A percentile compares a stretch with the other conserved stretches of the same genome.
phyloP scores from a whole-genome alignment of 2,329 filamentous ascomycete genomes.

The Monilinia fructigena region DNA sequence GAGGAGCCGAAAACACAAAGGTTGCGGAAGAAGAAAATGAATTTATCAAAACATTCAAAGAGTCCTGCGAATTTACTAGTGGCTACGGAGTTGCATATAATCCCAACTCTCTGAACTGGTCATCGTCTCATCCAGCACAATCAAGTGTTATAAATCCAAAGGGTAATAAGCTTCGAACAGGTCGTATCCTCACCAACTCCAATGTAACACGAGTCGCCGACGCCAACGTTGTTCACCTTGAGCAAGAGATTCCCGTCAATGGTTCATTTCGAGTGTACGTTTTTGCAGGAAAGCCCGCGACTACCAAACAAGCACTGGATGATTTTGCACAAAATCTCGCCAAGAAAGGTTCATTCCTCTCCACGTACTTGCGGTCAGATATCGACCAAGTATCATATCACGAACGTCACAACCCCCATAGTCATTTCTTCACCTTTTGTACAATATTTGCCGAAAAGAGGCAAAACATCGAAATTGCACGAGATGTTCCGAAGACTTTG shows the following conservation, averaged over 20 bases:
- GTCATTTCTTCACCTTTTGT: conserved; percentile 75
- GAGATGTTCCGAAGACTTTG: conserved; percentile 68
- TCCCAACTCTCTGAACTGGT: conserved; percentile 83
- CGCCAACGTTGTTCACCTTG: conserved; percentile 84
- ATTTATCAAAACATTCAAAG: conserved; percentile 88
- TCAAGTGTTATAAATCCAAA: conserved; percentile 67
- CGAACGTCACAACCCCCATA: conserved; percentile 83
- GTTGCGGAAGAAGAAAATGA: conserved; percentile 60
- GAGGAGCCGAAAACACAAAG: conserved; percentile 36
- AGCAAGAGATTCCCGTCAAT: conserved; percentile 86
- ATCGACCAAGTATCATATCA: conserved; percentile 66
- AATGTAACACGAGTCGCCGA: conserved; percentile 85
- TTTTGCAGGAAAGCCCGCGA: conserved; percentile 69
- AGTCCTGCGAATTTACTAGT: conserved; percentile 86
- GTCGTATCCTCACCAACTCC: conserved; percentile 72
- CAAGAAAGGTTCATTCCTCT: conserved; percentile 70
- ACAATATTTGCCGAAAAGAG: conserved; percentile 70
- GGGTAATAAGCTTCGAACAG: conserved; percentile 65
- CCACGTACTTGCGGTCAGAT: conserved; percentile 62
- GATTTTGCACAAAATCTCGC: conserved; percentile 68
- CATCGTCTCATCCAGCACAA: conserved; percentile 66
- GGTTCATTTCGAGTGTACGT: conserved; percentile 84
- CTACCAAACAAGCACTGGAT: conserved; percentile 60
- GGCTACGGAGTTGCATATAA: conserved; percentile 88
- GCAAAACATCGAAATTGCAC: conserved; percentile 67